phyloP scores from a whole-genome alignment of 1,139 yeast genomes.

The Komagataea norvegica region DNA sequence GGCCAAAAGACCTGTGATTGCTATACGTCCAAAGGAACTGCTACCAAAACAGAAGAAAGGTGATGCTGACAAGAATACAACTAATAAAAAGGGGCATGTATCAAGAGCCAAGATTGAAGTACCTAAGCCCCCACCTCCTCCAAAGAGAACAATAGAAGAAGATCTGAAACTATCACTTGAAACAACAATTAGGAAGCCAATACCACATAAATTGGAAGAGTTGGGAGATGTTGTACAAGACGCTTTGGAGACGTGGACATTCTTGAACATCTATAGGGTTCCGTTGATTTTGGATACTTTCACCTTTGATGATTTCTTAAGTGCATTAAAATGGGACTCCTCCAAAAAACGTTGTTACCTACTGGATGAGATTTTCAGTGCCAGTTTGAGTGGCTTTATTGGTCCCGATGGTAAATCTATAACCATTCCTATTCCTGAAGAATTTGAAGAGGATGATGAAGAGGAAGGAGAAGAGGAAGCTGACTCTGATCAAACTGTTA shows the following conservation, averaged over 20 bases:
- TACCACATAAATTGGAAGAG: conserved; percentile 18
- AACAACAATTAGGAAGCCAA: conserved; percentile 17
- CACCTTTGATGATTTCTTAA: conserved; percentile 74
- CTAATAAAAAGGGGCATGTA: conserved; percentile 1
- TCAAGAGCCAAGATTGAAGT: conserved; percentile 9
- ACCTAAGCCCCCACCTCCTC: conserved; percentile 15
- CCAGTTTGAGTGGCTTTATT: conserved; percentile 35
- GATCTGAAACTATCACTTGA: conserved; percentile 32
- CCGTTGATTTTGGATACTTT: conserved; percentile 64
- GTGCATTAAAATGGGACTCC: conserved; percentile 53
- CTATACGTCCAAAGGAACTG: conserved; percentile 16
- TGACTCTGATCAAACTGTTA: conserved; percentile 19
- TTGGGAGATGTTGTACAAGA: conserved; percentile 33
- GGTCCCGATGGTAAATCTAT: conserved; percentile 20
- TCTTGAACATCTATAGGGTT: conserved; percentile 64
- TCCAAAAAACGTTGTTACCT: conserved; percentile 47
- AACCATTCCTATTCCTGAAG: conserved; percentile 15
- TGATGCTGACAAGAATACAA: conserved; percentile 1
- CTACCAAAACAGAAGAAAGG: conserved; percentile 2
- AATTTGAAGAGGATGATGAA: conserved; percentile 28
- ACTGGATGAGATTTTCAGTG: conserved; percentile 70
- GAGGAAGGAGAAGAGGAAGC: conserved; percentile 27
- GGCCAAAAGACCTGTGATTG: conserved; percentile 9
- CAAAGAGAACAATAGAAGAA: conserved; percentile 30
- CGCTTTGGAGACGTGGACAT: conserved; percentile 69